Conservation (phyloP, 2,329 filamentous ascomycete genomes). For the Aphanocladium album region DNA sequence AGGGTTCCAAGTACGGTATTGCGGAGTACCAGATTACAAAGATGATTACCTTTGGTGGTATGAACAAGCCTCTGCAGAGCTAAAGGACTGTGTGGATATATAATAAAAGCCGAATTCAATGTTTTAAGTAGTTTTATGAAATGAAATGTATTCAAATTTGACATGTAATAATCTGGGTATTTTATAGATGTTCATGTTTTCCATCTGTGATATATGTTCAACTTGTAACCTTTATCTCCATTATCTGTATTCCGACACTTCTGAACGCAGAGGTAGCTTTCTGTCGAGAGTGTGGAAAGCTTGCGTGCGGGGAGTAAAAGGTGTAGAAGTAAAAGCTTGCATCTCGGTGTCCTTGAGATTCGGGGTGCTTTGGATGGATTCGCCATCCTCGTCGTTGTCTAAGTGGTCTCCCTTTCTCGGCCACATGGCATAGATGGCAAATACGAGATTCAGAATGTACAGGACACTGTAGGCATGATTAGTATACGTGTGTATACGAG, state of each 20-base stretch:
- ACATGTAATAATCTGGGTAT: neutral
- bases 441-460: conserved; percentile 53
- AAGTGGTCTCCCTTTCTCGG: conserved; percentile 52
- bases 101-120: neutral
- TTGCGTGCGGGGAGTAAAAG: conserved; percentile 61
- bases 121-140: neutral
- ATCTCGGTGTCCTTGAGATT: conserved; percentile 51
- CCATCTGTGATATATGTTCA: neutral
- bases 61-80: conserved; percentile 50
- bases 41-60: conserved; percentile 52
- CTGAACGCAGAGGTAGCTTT: conserved; percentile 44
- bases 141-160: neutral
- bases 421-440: conserved; percentile 54
- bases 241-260: neutral
- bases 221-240: neutral
- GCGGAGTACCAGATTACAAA: conserved; percentile 73
- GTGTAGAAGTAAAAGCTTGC: conserved; percentile 43
- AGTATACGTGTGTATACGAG: too few relatives aligned
- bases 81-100: conserved; percentile 17
- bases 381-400: conserved; percentile 35
- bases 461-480: conserved; percentile 52
- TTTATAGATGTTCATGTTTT: neutral
- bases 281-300: conserved; percentile 61
- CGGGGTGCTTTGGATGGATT: conserved; percentile 23
- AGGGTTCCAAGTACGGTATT: conserved; percentile 73